Evolutionary conservation across 805 yeast genomes (phyloP).

Genomic region (Wickerhamomyces hampshirensis): DNA sequence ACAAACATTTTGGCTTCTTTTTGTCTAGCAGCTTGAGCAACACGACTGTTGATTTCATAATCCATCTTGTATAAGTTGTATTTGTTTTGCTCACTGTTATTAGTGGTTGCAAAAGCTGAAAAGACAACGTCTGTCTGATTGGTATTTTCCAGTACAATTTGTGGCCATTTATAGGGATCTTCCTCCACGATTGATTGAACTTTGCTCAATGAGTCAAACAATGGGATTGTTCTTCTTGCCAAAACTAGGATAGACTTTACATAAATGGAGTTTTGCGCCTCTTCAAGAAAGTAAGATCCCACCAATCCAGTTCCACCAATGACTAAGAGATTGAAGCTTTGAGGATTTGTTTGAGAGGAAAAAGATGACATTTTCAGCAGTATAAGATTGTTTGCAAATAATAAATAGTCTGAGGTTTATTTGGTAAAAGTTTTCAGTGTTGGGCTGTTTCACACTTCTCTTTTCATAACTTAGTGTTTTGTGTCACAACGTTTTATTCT

Average conservation of each 20-base stretch:
- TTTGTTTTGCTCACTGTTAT: slow-evolving; percentile 59
- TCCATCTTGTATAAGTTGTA: slow-evolving; percentile 68
- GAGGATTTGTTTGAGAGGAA: neutral
- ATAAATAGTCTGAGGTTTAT: neutral
- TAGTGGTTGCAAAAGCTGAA: slow-evolving; percentile 71
- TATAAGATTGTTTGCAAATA: neutral
- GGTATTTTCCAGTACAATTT: slow-evolving; percentile 23
- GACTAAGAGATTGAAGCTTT: slow-evolving; percentile 7
- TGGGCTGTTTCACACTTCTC: neutral
- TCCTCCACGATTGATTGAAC: slow-evolving; percentile 38
- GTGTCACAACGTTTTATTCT: too few species aligned
- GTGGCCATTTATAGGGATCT: slow-evolving; percentile 48
- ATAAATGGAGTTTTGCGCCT: slow-evolving; percentile 9
- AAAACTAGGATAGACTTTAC: slow-evolving; percentile 9
- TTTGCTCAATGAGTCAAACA: slow-evolving; percentile 21
- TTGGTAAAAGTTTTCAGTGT: neutral
- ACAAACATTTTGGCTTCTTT: slow-evolving; percentile 60
- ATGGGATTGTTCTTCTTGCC: slow-evolving; percentile 4
- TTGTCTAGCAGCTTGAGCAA: slow-evolving; percentile 65
- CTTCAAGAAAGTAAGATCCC: slow-evolving; percentile 15
- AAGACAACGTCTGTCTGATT: slow-evolving; percentile 34
- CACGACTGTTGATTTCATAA: slow-evolving; percentile 57
- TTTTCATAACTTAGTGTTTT: too few species aligned
- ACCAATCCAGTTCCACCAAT: slow-evolving; percentile 22
- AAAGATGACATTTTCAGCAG: neutral